These are phyloP conservation scores for Fusarium concolor DNA, from an alignment of 2,329 filamentous ascomycete species.

Conservation along the genomic window DNA sequence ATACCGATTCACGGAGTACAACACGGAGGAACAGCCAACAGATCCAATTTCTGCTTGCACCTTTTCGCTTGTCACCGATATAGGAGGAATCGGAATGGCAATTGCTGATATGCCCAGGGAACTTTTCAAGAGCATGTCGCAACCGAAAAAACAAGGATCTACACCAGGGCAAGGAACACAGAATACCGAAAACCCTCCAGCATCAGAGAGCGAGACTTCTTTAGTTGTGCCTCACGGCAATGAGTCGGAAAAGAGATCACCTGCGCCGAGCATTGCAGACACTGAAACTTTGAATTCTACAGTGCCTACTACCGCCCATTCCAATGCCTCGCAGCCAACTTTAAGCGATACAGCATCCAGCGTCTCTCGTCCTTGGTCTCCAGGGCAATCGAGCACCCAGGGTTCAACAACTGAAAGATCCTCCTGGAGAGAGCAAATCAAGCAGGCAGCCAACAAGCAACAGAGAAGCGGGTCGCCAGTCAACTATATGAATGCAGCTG, in stretches of 20 bases:
- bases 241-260: constrained; percentile 21
- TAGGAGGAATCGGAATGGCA: constrained; percentile 83
- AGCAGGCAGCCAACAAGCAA: constrained; percentile 26
- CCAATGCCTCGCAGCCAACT: constrained; percentile 39
- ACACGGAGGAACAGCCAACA: constrained; percentile 80
- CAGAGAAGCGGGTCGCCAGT: constrained; percentile 38
- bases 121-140: constrained; percentile 59
- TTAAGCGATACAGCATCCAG: constrained; percentile 40
- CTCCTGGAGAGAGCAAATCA: constrained; percentile 33
- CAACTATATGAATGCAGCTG: constrained; percentile 63
- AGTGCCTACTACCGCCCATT: constrained; percentile 19
- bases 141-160: constrained; percentile 31
- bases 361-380: constrained; percentile 27
- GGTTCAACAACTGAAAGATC: constrained; percentile 20
- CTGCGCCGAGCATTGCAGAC: constrained; percentile 19
- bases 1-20: constrained; percentile 72
- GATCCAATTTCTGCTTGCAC: constrained; percentile 84
- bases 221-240: neutral
- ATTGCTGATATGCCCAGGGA: constrained; percentile 78
- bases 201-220: constrained; percentile 18
- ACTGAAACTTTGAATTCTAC: constrained; percentile 10
- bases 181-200: constrained; percentile 2
- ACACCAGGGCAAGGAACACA: constrained; percentile 3
- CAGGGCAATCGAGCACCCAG: constrained; percentile 22
- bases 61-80: constrained; percentile 82